Percentiles rank a stretch among this genome's conserved stretches.
phyloP scores from a whole-genome alignment of 345 rosid genomes.

The Gynandropsis gynandra region DNA sequence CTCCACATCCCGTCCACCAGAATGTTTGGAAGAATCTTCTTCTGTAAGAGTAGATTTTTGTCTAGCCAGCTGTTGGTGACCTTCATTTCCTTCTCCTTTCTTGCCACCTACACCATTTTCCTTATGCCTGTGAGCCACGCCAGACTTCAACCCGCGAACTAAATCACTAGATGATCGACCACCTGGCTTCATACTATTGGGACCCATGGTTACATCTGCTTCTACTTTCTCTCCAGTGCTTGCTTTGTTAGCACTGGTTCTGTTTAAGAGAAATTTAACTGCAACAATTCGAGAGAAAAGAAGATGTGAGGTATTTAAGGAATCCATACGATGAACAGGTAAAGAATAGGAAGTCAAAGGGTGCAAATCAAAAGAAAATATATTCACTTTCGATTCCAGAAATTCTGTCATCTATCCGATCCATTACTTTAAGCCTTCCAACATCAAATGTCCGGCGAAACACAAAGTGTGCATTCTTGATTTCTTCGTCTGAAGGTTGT shows the following conservation, averaged over 20 bases:
- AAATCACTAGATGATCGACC: constrained; percentile 22
- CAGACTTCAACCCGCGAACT: constrained; percentile 2
- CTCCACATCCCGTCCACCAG: constrained; percentile 13
- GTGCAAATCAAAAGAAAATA: constrained; percentile 11
- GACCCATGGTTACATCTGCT: not conserved
- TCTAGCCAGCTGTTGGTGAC: constrained; percentile 15
- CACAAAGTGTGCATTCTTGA: constrained; percentile 50
- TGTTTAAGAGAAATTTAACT: constrained; percentile 63
- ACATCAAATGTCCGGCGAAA: constrained; percentile 81
- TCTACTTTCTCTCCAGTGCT: constrained; percentile 23
- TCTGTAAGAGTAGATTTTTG: constrained; percentile 17
- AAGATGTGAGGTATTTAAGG: constrained; percentile 15
- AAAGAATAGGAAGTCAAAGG: constrained; percentile 14
- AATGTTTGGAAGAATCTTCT: constrained; percentile 19
- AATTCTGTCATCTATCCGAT: constrained; percentile 54
- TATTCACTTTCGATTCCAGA: constrained; percentile 62
- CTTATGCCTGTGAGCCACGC: constrained; percentile 16
- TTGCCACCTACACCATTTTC: constrained; percentile 16
- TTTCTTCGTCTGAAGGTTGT: constrained; percentile 48
- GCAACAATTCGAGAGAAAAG: constrained; percentile 37
- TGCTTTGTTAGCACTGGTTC: constrained; percentile 27
- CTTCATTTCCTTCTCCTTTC: constrained; percentile 20
- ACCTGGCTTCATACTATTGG: constrained; percentile 21
- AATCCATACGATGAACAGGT: constrained; percentile 12
- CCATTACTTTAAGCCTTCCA: constrained; percentile 26